Percentiles rank a stretch among this genome's conserved stretches.
Conservation (phyloP, 202 grass and related monocot genomes). For the Bolboschoenoplectus hybrid region DNA sequence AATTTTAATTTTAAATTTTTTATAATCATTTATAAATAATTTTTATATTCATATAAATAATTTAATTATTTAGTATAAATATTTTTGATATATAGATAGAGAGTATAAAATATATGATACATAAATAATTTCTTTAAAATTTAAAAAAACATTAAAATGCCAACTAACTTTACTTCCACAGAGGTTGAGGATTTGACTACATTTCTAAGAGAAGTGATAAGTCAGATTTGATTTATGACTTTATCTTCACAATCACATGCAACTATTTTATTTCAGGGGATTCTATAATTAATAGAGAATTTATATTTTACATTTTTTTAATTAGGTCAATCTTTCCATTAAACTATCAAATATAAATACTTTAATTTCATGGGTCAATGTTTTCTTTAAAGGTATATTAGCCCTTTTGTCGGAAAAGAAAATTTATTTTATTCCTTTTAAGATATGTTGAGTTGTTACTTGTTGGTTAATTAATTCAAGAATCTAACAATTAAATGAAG, state of each 20-base stretch:
- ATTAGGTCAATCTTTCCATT: conserved; percentile 19
- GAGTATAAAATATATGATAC: no score
- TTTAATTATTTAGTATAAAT: no score
- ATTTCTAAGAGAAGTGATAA: background rate
- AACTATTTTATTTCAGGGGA: background rate
- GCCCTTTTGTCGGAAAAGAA: background rate
- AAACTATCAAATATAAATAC: background rate
- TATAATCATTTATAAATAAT: background rate
- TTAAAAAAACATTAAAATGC: background rate
- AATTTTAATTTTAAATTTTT: background rate
- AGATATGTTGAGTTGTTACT: background rate
- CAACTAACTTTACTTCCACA: background rate
- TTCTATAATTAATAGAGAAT: background rate
- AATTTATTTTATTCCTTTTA: background rate
- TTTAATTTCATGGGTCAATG: background rate
- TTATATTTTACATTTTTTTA: background rate
- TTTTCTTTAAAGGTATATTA: conserved; percentile 7
- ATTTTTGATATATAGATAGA: no score
- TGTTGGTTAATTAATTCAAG: background rate
- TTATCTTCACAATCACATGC: background rate
- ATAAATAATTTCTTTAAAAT: background rate
- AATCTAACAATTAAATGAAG: background rate
- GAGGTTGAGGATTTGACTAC: background rate
- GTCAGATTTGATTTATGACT: background rate
- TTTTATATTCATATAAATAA: background rate